A percentile compares a stretch with the other conserved stretches of the same genome.
phyloP scores from a whole-genome alignment of 805 yeast genomes.

The Alloascoidea hylecoeti region DNA sequence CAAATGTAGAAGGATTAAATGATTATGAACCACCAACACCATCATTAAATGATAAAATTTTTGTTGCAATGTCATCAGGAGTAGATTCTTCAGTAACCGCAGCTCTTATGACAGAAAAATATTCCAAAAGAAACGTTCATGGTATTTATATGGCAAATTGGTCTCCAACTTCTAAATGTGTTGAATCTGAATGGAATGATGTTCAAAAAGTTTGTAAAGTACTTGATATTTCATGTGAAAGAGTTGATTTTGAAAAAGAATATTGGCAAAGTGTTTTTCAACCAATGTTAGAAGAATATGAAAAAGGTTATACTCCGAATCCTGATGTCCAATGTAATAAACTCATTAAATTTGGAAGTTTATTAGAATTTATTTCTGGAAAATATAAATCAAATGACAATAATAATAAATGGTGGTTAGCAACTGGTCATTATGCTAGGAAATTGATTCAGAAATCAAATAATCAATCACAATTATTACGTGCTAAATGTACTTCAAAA shows the following conservation, averaged over 20 bases:
- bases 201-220: slow-evolving; percentile 52
- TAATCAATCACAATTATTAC: slow-evolving; percentile 29
- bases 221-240: slow-evolving; percentile 51
- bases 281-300: slow-evolving; percentile 75
- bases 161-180: slow-evolving; percentile 45
- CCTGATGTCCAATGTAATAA: slow-evolving; percentile 88
- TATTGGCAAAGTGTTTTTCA: slow-evolving; percentile 89
- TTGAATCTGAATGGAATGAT: slow-evolving; percentile 82
- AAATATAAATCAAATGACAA: slow-evolving; percentile 14
- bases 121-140: slow-evolving; percentile 35
- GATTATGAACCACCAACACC: slow-evolving; percentile 30
- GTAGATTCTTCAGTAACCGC: slow-evolving; percentile 93
- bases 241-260: slow-evolving; percentile 78
- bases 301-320: slow-evolving; percentile 74
- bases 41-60: slow-evolving; percentile 36
- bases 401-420: slow-evolving; percentile 58
- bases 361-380: slow-evolving; percentile 37
- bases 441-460: slow-evolving; percentile 22
- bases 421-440: slow-evolving; percentile 75
- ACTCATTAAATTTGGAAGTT: slow-evolving; percentile 74
- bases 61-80: slow-evolving; percentile 93
- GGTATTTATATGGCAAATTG: slow-evolving; percentile 95
- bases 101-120: slow-evolving; percentile 38
- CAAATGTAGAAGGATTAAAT: no score
- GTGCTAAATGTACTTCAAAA: slow-evolving; percentile 46